Evolutionary conservation across 345 rosid genomes (phyloP).

Genomic region (Triadica sebifera): DNA sequence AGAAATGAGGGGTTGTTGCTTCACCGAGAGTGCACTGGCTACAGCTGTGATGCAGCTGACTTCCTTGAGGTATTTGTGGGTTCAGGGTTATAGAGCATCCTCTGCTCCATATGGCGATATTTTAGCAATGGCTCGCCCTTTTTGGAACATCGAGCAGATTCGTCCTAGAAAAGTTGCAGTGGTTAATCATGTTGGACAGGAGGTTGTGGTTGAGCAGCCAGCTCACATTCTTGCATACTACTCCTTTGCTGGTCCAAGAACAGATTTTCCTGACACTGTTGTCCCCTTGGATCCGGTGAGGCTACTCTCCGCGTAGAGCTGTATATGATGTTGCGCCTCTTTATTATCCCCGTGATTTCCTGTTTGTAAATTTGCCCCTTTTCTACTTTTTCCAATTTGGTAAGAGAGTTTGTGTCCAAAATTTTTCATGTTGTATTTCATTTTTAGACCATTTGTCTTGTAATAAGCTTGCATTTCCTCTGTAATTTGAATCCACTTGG

Average conservation of each 20-base stretch:
- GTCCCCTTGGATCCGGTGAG: conserved; percentile 41
- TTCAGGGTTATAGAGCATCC: conserved; percentile 79
- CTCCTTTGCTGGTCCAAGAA: conserved; percentile 87
- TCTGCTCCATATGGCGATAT: conserved; percentile 48
- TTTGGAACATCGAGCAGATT: conserved; percentile 92
- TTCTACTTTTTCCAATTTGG: conserved; percentile 1
- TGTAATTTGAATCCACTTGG: conserved; percentile 28
- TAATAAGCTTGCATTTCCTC: conserved; percentile 32
- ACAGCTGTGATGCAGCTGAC: conserved; percentile 54
- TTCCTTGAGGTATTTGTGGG: conserved; percentile 91
- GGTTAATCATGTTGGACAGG: conserved; percentile 31
- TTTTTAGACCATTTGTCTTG: conserved; percentile 21
- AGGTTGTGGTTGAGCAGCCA: conserved; percentile 50
- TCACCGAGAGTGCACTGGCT: conserved; percentile 76
- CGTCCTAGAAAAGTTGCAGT: conserved; percentile 45
- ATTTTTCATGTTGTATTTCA: conserved; percentile 3
- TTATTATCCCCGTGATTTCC: conserved; percentile 7
- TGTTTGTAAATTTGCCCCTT: conserved; percentile 31
- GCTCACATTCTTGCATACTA: conserved; percentile 90
- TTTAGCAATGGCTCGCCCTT: conserved; percentile 76
- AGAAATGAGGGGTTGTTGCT: conserved; percentile 92
- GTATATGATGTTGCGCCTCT: conserved; percentile 33
- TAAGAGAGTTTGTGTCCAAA: conserved; percentile 24
- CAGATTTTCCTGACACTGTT: conserved; percentile 75
- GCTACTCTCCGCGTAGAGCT: conserved; percentile 27